Evolutionary conservation across 805 yeast species (phyloP).

Genomic region (Jamesozyma lodderae): DNA sequence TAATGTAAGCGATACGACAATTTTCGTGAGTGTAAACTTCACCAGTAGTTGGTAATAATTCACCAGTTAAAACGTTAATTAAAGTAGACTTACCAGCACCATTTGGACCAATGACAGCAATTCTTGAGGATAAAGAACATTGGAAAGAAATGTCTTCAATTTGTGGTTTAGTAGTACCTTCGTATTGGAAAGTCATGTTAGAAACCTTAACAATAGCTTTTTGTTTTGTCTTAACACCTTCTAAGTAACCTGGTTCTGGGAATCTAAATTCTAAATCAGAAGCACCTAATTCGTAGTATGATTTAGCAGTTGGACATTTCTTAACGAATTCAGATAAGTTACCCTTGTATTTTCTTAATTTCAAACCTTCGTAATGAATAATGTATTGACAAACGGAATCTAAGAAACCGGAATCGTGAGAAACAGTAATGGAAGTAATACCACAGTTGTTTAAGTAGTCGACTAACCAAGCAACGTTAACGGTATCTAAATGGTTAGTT

Average conservation of each 20-base stretch:
- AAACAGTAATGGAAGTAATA: constrained; percentile 95
- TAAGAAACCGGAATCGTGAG: constrained; percentile 99
- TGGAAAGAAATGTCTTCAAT: constrained; percentile 88
- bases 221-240: constrained; percentile 99
- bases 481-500: constrained; percentile 99
- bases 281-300: constrained; percentile 98
- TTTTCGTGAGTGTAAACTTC: constrained; percentile 99
- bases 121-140: constrained; percentile 98
- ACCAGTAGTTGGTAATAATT: constrained; percentile 95
- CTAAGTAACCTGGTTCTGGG: constrained; percentile 99
- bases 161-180: constrained; percentile 97
- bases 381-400: constrained; percentile 96
- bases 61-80: constrained; percentile 98
- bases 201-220: constrained; percentile 98
- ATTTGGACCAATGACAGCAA: constrained; percentile 99
- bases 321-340: constrained; percentile 97
- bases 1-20: constrained; percentile 99
- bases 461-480: constrained; percentile 98
- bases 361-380: constrained; percentile 99
- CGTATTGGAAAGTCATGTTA: constrained; percentile 98
- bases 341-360: constrained; percentile 99
- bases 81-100: constrained; percentile 99
- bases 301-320: constrained; percentile 97
- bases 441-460: constrained; percentile 99
- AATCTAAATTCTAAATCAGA: constrained; percentile 92